Percentiles rank a stretch among this genome's conserved stretches.
These are phyloP conservation scores for Coemansia sp. DNA, from an alignment of 192 early-diverging fungal species.

Conservation along the genomic window DNA sequence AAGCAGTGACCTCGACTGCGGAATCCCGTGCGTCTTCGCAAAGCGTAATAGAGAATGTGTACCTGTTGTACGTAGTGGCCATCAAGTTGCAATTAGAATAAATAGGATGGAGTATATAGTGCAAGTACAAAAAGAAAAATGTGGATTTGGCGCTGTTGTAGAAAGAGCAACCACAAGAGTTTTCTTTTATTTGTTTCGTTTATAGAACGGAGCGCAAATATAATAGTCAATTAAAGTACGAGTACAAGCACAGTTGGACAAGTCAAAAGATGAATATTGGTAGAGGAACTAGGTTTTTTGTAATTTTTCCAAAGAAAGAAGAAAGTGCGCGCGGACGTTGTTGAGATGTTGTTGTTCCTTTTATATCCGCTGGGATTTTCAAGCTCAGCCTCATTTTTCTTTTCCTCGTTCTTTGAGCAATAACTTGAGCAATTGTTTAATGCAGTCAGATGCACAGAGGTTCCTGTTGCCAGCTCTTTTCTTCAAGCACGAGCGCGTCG, in stretches of 20 bases:
- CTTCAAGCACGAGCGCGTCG: background rate
- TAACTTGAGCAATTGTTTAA: background rate
- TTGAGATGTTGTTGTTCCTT: background rate
- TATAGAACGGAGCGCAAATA: slow-evolving; percentile 7
- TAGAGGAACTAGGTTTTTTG: slow-evolving; percentile 4
- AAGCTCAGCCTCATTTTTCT: slow-evolving; percentile 15
- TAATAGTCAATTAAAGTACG: slow-evolving; percentile 9
- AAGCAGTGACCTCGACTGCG: slow-evolving; percentile 26
- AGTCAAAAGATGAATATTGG: slow-evolving; percentile 2
- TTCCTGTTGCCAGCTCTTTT: slow-evolving; percentile 7
- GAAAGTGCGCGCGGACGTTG: slow-evolving; percentile 8
- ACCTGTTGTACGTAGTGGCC: slow-evolving; percentile 16
- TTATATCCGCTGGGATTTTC: background rate
- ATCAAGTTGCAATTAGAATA: slow-evolving; percentile 10
- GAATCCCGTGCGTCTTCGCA: slow-evolving; percentile 5
- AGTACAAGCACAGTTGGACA: background rate
- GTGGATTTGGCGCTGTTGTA: background rate
- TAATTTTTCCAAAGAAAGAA: slow-evolving; percentile 5
- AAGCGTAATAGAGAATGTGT: slow-evolving; percentile 23
- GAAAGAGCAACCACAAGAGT: background rate
- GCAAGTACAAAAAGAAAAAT: background rate
- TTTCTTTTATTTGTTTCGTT: slow-evolving; percentile 6
- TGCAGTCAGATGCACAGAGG: background rate
- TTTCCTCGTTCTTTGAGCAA: slow-evolving; percentile 4
- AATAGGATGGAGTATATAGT: background rate